Base-by-base conservation (phyloP, 345 rosid genomes). In the Eucalyptus marginata region DNA sequence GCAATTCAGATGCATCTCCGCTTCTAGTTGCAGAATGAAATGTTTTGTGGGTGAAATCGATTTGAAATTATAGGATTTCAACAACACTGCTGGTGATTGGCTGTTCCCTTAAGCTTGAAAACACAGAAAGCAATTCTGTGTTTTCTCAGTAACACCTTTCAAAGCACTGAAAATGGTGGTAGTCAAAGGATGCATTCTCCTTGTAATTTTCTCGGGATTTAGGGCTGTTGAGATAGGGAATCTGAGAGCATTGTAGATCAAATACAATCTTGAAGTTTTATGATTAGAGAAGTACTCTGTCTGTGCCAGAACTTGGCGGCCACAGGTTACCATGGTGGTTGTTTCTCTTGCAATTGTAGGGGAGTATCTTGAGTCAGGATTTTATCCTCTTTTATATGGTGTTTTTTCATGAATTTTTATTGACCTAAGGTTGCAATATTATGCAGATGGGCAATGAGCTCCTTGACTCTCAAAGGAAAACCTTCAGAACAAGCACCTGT, bases 361-460 rank as follows among this genome's bases (percentile, higher is more conserved):
- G 87, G 66, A 62, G 49, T 25, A 25, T 59, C 22, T 13, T 29
- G 29, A 52, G 29, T 13, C 43, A 44, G 29, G 71, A n/a, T 29
- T 44, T 46, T 29, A n/a, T 31, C 88, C 40, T 20, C 43, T 54
- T 36, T 66, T 15, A 8, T 62, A 62, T 29, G 33, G 71, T 62
- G 31, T 62, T 62, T 51, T 52, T 51, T 83, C 49, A 14, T 89
- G 44, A 88, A 31, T 86, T 80, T 20, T 84, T 47, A 58, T 47
- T 90, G 86, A 90, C 54, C 16, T 43, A 76, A 43, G 86, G 47
- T 58, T 76, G 20, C 86, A 54, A 68, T 76, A 49, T 86, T 44
- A 43, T 91, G 91, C 92, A 97, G 99, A 91, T 98, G 99, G 99
- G 99, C 99, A 88, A 95, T 98, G 97, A 98, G 99, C 93, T 98